Percentiles rank a stretch among this genome's conserved stretches.
Conservation (phyloP, 805 yeast species). For the Yarrowia keelungensis region DNA sequence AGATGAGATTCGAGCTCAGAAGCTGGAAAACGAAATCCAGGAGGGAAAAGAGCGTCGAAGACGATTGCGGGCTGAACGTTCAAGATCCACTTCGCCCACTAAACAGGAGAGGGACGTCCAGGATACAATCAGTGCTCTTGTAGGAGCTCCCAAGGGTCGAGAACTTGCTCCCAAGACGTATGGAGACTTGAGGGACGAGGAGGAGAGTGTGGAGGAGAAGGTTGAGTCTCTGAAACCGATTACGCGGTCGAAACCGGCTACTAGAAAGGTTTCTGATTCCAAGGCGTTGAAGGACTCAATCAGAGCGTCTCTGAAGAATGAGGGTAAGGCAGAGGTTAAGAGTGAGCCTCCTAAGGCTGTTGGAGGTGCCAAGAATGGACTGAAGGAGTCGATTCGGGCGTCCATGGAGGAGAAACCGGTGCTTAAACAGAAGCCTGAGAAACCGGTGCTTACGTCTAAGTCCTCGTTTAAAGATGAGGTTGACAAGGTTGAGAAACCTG, state of each 20-base stretch:
- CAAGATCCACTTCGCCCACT: slow-evolving; percentile 43
- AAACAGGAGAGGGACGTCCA: slow-evolving; percentile 38
- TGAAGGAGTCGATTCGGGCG: slow-evolving; percentile 5
- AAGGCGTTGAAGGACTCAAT: slow-evolving; percentile 28
- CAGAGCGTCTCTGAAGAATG: slow-evolving; percentile 7
- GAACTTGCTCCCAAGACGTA: slow-evolving; percentile 28
- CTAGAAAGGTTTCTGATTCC: slow-evolving; percentile 32
- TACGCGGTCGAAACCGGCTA: slow-evolving; percentile 8
- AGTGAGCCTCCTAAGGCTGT: no score
- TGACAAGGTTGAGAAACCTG: background rate
- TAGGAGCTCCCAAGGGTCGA: slow-evolving; percentile 2
- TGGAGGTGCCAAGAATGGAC: background rate
- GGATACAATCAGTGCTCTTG: slow-evolving; percentile 13
- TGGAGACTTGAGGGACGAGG: slow-evolving; percentile 2
- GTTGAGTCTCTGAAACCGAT: background rate
- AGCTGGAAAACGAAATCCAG: slow-evolving; percentile 46
- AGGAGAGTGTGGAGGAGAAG: background rate
- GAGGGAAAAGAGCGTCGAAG: slow-evolving; percentile 47
- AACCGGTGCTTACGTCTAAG: background rate
- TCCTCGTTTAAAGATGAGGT: background rate
- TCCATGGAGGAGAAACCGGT: background rate
- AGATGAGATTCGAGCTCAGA: slow-evolving; percentile 47
- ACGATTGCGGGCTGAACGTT: slow-evolving; percentile 43
- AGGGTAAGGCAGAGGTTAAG: background rate
- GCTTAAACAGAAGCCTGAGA: background rate